Conservation (phyloP, 2,329 filamentous ascomycete genomes). For the Biscogniauxia marginata region DNA sequence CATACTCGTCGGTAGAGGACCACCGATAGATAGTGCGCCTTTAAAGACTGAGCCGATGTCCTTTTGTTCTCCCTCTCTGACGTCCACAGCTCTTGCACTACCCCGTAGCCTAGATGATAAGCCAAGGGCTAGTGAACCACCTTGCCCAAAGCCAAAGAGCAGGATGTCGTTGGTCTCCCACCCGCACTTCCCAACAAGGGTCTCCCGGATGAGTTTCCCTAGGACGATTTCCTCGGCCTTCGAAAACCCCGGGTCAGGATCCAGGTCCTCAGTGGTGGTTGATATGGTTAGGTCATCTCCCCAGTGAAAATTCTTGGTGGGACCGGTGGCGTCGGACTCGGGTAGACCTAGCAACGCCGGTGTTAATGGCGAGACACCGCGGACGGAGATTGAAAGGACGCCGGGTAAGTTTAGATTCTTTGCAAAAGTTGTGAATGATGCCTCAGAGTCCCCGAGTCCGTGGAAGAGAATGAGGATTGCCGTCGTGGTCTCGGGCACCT, state of each 20-base stretch:
- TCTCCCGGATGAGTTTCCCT: slow-evolving; percentile 48
- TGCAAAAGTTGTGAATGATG: slow-evolving; percentile 68
- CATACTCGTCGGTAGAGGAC: slow-evolving; percentile 53
- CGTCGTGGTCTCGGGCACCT: slow-evolving; percentile 60
- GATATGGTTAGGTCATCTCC: slow-evolving; percentile 63
- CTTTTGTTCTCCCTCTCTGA: slow-evolving; percentile 16
- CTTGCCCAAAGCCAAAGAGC: slow-evolving; percentile 67
- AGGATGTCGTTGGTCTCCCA: slow-evolving; percentile 60
- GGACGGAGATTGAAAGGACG: slow-evolving; percentile 71
- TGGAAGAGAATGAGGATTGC: slow-evolving; percentile 81
- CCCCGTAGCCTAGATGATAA: slow-evolving; percentile 47
- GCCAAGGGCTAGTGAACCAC: slow-evolving; percentile 61
- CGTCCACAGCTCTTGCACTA: slow-evolving; percentile 35
- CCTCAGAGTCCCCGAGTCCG: slow-evolving; percentile 75
- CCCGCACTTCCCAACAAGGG: slow-evolving; percentile 55
- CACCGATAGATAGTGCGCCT: slow-evolving; percentile 64
- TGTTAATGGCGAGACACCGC: slow-evolving; percentile 68
- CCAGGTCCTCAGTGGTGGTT: slow-evolving; percentile 49
- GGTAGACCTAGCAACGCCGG: slow-evolving; percentile 58
- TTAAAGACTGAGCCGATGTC: slow-evolving; percentile 36
- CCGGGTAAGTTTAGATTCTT: slow-evolving; percentile 70
- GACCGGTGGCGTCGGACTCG: slow-evolving; percentile 19
- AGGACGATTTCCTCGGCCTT: slow-evolving; percentile 47
- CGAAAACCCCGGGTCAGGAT: slow-evolving; percentile 61
- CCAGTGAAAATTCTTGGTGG: slow-evolving; percentile 56